These are phyloP conservation scores for Xylaria sp. DNA, from an alignment of 2,329 filamentous ascomycete species.

Conservation along the genomic window DNA sequence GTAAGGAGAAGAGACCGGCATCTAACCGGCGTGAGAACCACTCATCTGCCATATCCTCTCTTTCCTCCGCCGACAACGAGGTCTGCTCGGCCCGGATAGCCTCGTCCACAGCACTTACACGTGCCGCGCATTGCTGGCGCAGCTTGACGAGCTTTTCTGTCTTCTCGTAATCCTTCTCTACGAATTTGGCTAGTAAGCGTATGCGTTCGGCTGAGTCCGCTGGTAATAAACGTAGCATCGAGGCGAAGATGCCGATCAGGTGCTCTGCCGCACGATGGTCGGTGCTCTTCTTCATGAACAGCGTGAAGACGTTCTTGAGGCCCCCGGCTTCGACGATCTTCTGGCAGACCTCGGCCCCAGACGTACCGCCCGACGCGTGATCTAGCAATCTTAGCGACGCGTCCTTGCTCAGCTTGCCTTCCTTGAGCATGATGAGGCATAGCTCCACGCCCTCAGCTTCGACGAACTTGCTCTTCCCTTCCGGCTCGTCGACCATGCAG, in stretches of 20 bases:
- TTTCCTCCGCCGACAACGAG: conserved; percentile 61
- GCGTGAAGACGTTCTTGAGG: conserved; percentile 81
- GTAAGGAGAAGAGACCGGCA: conserved; percentile 81
- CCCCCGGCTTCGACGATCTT: conserved; percentile 82
- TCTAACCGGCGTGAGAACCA: conserved; percentile 80
- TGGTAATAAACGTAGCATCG: conserved; percentile 79
- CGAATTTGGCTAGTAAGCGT: conserved; percentile 87
- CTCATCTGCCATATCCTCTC: conserved; percentile 67
- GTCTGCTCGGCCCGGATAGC: conserved; percentile 64
- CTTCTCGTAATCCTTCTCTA: conserved; percentile 94
- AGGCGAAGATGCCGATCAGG: conserved; percentile 82
- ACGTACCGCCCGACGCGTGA: conserved; percentile 68
- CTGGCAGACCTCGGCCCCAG: conserved; percentile 70
- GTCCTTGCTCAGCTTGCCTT: conserved; percentile 81
- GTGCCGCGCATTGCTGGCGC: conserved; percentile 71
- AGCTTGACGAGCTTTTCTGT: conserved; percentile 73
- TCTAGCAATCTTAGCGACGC: conserved; percentile 83
- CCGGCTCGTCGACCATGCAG: conserved; percentile 75
- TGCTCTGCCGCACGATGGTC: conserved; percentile 75
- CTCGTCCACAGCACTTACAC: conserved; percentile 66
- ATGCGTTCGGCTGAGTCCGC: conserved; percentile 80
- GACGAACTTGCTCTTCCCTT: conserved; percentile 80
- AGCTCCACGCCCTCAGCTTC: conserved; percentile 93
- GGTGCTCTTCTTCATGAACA: conserved; percentile 83
- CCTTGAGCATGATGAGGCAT: conserved; percentile 87